Evolutionary conservation across 148 eudicot species (phyloP).

Genomic region (Polygonum maritimum): DNA sequence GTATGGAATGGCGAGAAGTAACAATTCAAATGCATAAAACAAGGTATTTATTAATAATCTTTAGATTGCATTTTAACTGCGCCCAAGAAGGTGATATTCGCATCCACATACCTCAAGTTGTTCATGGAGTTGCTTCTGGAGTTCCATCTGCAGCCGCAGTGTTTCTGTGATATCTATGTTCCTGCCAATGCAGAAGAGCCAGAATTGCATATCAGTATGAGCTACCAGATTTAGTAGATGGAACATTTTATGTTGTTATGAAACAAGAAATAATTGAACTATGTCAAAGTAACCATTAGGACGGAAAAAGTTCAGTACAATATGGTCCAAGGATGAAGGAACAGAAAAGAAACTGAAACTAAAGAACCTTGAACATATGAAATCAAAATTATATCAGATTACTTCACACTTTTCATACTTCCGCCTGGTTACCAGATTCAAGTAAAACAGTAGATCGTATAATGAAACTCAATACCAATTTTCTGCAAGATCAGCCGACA

Average conservation of each 20-base stretch:
- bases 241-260: not conserved
- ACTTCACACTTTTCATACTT: not conserved
- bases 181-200: conserved; percentile 21
- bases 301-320: not conserved
- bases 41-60: not conserved
- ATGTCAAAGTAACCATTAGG: not conserved
- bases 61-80: not conserved
- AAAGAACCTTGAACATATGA: not conserved
- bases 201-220: not conserved
- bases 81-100: not conserved
- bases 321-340: not conserved
- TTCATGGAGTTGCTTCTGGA: conserved; percentile 74
- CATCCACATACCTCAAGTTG: conserved; percentile 52
- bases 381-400: not conserved
- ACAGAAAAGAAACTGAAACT: not conserved
- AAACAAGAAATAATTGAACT: not conserved
- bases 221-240: not conserved
- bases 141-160: conserved; percentile 62
- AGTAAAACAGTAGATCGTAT: not conserved
- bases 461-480: not conserved
- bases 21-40: not conserved
- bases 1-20: not conserved
- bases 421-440: not conserved
- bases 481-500: not conserved
- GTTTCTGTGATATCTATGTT: conserved; percentile 60